Conservation (phyloP, 2,329 filamentous ascomycete species). For the Phaeosphaeria sp. region DNA sequence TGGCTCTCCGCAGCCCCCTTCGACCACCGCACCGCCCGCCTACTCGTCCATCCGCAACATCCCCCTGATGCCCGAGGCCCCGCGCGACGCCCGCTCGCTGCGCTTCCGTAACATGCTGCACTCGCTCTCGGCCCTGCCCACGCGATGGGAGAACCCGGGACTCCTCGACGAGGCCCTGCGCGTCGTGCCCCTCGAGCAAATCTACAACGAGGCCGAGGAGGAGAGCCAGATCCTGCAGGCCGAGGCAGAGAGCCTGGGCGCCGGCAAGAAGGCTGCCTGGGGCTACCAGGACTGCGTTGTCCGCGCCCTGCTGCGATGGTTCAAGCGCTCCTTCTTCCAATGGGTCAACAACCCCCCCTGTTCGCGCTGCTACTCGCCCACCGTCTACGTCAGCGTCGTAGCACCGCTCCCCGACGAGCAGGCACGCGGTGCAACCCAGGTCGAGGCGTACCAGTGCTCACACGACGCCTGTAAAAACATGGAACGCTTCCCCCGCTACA, state of each 20-base stretch:
- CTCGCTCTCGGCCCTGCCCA: constrained; percentile 84
- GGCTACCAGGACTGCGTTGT: constrained; percentile 98
- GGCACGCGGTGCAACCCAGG: constrained; percentile 83
- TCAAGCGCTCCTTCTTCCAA: constrained; percentile 91
- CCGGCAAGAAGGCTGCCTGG: constrained; percentile 83
- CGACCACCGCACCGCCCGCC: constrained; percentile 57
- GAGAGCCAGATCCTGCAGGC: constrained; percentile 87
- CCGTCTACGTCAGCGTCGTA: constrained; percentile 81
- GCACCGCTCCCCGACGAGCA: constrained; percentile 87
- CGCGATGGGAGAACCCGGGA: constrained; percentile 95
- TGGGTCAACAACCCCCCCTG: constrained; percentile 97
- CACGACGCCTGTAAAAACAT: constrained; percentile 74
- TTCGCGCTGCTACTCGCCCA: constrained; percentile 79
- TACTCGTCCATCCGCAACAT: constrained; percentile 69
- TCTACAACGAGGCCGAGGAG: constrained; percentile 94
- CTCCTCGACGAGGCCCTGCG: constrained; percentile 89
- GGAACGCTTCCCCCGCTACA: constrained; percentile 92
- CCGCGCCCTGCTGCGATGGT: constrained; percentile 90
- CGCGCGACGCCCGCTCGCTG: constrained; percentile 58
- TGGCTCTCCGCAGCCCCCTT: constrained; percentile 49
- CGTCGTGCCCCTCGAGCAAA: constrained; percentile 83
- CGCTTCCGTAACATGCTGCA: constrained; percentile 74
- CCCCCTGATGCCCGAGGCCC: constrained; percentile 76
- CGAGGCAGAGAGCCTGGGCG: constrained; percentile 85
- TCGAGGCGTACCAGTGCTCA: constrained; percentile 90